Conservation (phyloP, 805 yeast species). For the Candida incommunis region DNA sequence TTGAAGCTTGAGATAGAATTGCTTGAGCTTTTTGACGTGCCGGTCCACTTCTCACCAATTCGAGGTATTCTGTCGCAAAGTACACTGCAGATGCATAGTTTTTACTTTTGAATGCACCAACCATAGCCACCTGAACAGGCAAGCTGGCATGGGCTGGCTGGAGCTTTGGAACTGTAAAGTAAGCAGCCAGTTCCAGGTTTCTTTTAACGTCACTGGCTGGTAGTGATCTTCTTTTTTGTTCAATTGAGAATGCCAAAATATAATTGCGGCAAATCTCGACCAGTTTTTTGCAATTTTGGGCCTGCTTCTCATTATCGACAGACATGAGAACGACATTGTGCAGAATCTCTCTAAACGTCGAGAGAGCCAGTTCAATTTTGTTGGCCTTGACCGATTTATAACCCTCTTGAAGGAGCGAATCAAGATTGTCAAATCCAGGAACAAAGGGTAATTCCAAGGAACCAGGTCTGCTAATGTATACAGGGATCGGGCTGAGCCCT, state of each 20-base stretch:
- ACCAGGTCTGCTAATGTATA: slow-evolving; percentile 44
- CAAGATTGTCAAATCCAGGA: slow-evolving; percentile 59
- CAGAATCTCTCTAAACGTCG: slow-evolving; percentile 62
- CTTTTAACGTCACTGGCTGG: slow-evolving; percentile 56
- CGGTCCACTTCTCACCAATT: slow-evolving; percentile 55
- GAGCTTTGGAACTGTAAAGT: slow-evolving; percentile 75
- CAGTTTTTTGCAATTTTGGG: slow-evolving; percentile 56
- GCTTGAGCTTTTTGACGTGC: slow-evolving; percentile 73
- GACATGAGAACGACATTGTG: slow-evolving; percentile 60
- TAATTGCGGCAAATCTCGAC: slow-evolving; percentile 73
- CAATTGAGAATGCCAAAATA: slow-evolving; percentile 84
- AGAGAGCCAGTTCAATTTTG: slow-evolving; percentile 70
- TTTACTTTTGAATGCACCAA: slow-evolving; percentile 76
- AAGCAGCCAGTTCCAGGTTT: slow-evolving; percentile 88
- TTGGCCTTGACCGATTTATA: slow-evolving; percentile 74
- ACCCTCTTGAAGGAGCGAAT: slow-evolving; percentile 51
- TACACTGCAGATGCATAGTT: slow-evolving; percentile 79
- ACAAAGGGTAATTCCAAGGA: slow-evolving; percentile 59
- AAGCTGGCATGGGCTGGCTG: slow-evolving; percentile 73
- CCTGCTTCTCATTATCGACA: slow-evolving; percentile 64
- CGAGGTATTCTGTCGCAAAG: slow-evolving; percentile 75
- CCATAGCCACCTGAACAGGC: slow-evolving; percentile 91
- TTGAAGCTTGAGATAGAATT: slow-evolving; percentile 67
- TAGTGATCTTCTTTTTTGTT: slow-evolving; percentile 72
- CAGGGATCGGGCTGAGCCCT: slow-evolving; percentile 56